phyloP scores from a whole-genome alignment of 179 eudicot species.

The Silene noctiflora region DNA sequence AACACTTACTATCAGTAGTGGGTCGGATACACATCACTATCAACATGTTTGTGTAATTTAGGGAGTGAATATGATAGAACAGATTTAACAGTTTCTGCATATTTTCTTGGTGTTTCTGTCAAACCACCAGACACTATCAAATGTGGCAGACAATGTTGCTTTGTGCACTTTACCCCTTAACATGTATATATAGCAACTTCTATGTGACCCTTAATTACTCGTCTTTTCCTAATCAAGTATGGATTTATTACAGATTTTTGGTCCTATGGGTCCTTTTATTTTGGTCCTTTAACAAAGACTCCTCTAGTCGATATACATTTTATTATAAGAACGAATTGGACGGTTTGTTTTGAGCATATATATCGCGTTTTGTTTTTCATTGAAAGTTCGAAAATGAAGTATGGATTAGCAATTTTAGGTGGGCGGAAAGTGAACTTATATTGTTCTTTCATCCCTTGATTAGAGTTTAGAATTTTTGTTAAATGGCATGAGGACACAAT shows the following conservation, averaged over 20 bases:
- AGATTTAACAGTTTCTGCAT: not conserved
- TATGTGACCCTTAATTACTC: not conserved
- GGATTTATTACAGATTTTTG: not conserved
- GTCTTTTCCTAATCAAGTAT: not conserved
- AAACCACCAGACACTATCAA: constrained; percentile 2
- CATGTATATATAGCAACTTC: not conserved
- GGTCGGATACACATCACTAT: not conserved
- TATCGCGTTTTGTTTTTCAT: too few species aligned
- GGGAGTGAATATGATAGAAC: not conserved
- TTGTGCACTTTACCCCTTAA: not conserved
- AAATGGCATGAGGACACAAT: too few species aligned
- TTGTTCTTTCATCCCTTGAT: too few species aligned
- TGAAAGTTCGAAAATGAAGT: not conserved
- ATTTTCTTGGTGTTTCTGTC: not conserved
- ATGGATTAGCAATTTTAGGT: not conserved
- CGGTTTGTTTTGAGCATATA: not conserved
- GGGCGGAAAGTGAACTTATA: not conserved
- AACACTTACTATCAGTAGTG: not conserved
- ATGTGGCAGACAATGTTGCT: constrained; percentile 6
- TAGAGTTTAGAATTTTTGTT: too few species aligned
- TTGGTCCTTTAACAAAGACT: not conserved
- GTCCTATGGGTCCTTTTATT: not conserved
- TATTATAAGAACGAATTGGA: too few species aligned
- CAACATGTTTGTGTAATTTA: not conserved
- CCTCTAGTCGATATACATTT: not conserved